phyloP scores from a whole-genome alignment of 1,139 yeast species.

The Candida sanyaensis region DNA sequence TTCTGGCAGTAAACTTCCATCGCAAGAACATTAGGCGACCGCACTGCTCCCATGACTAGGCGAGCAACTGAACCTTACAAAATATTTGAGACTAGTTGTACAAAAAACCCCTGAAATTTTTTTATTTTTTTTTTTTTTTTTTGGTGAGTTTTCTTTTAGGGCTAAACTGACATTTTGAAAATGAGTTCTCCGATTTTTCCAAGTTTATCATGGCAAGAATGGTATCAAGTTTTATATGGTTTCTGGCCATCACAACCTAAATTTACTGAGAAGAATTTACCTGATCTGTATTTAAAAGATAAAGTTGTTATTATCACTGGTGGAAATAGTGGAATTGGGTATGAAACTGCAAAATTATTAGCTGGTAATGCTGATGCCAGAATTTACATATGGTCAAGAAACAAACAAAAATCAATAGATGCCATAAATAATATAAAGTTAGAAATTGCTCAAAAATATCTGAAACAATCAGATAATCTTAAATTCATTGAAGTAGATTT shows the following conservation, averaged over 20 bases:
- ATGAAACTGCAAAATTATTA: conserved; percentile 35
- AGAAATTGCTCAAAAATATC: conserved; percentile 10
- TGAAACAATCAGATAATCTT: conserved; percentile 1
- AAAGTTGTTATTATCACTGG: conserved; percentile 13
- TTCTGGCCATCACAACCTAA: conserved; percentile 11
- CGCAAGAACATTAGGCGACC: too few relatives aligned
- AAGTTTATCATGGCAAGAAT: conserved; percentile 6
- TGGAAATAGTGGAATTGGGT: conserved; percentile 13
- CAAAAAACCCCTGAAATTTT: too few relatives aligned
- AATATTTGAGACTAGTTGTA: too few relatives aligned
- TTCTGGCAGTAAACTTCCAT: not conserved
- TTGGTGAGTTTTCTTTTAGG: not conserved
- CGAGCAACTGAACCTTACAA: not conserved
- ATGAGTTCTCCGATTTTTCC: conserved; percentile 8
- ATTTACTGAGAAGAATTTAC: conserved; percentile 11
- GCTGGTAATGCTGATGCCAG: conserved; percentile 36
- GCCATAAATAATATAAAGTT: conserved; percentile 9
- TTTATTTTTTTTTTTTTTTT: too few relatives aligned
- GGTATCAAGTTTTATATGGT: conserved; percentile 11
- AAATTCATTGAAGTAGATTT: conserved; percentile 33
- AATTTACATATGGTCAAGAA: conserved; percentile 8
- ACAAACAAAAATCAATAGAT: conserved; percentile 5
- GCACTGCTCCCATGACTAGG: too few relatives aligned
- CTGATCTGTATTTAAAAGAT: conserved; percentile 2
- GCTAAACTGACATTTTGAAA: not conserved